Base-by-base conservation (phyloP, 768 basidiomycete species). In the Artomyces pyxidatus region DNA sequence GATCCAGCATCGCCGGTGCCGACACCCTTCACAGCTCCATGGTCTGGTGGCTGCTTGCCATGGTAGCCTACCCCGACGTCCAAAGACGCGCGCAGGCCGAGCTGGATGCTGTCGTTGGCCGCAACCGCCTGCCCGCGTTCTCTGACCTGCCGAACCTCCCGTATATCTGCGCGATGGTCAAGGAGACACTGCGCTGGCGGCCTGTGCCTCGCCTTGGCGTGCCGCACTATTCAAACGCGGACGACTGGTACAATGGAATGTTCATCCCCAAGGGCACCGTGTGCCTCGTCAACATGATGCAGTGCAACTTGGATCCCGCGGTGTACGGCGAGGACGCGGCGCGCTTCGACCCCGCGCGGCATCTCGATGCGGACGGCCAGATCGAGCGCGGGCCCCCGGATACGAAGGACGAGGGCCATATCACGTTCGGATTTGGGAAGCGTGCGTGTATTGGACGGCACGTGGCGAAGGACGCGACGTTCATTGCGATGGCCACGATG, bases 221-320 rank as follows among this genome's bases (percentile, higher is more conserved):
- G 10, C 54, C 57, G 3, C 61, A 61, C 23, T 30, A 39, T 8
- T 29, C 57, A 2, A 51, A 27, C 1, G 40, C 42, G 41, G 65
- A 67, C 42, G 64, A 65, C 42, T 54, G 35, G 37, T 66, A 65
- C 42, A 49, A 53, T 32, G 59, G 50, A 16, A 51, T 50, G 39
- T 51, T 59, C 45, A 67, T 71, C n/a, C 68, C 69, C 0, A 63
- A 59, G 30, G 68, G 65, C 9, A 63, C 67, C 1, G 58, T 65
- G 1, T 53, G 67, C n/a, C 48, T 68, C 17, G 59, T 55, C 12
- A 67, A 67, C 41, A 49, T 58, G 43, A 66, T 44, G 50, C 45
- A 47, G 17, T 51, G 59, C 28, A 59, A 62, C 45, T 52, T 48
- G 19, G 57, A 62, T 26, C 52, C 49, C 12, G 50, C 51, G 2